Conservation (phyloP, 768 basidiomycete genomes). For the Lentinula aciculospora region DNA sequence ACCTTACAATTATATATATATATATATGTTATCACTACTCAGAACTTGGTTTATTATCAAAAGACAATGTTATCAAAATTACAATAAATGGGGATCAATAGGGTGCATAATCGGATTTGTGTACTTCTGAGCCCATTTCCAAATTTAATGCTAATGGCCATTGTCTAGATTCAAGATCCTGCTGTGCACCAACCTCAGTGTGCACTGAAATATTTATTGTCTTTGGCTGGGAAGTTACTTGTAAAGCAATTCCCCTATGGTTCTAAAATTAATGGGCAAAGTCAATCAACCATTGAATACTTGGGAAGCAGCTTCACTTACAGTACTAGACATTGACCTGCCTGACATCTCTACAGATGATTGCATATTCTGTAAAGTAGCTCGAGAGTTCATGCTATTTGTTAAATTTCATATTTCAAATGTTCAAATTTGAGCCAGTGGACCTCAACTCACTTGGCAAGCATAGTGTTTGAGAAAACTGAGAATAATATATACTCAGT, state of each 20-base stretch:
- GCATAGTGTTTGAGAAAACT: not conserved
- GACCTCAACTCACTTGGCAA: not conserved
- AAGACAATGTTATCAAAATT: too few relatives aligned
- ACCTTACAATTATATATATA: too few relatives aligned
- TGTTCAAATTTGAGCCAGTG: too few relatives aligned
- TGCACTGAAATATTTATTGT: not conserved
- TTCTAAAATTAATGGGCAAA: not conserved
- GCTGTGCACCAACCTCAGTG: not conserved
- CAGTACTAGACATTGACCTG: not conserved
- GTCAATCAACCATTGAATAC: not conserved
- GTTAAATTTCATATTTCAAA: not conserved
- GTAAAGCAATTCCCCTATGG: not conserved
- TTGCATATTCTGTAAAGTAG: not conserved
- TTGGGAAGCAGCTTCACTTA: not conserved
- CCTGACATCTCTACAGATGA: not conserved
- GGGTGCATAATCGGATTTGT: not conserved
- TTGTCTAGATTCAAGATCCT: not conserved
- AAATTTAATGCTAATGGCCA: not conserved
- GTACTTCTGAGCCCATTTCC: not conserved
- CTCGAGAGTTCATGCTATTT: not conserved
- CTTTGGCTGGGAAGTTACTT: not conserved
- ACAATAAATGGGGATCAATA: too few relatives aligned
- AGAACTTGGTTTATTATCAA: too few relatives aligned
- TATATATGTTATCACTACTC: too few relatives aligned
- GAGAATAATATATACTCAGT: not conserved